phyloP scores from a whole-genome alignment of 2,329 filamentous ascomycete genomes.

The Aspergillus sp. region DNA sequence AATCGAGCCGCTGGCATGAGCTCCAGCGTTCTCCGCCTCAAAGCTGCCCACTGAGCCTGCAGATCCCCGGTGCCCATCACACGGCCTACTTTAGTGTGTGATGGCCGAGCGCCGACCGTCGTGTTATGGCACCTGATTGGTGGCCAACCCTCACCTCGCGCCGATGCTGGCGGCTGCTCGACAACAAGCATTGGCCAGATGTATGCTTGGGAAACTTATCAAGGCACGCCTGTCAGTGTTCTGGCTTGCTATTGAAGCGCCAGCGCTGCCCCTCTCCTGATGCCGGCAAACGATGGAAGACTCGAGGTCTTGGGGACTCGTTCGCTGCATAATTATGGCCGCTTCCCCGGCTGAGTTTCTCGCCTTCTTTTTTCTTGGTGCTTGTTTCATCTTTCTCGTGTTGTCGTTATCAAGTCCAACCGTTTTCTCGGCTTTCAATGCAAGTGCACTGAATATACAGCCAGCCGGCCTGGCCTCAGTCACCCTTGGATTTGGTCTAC shows the following conservation, averaged over 20 bases:
- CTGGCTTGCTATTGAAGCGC: slow-evolving; percentile 24
- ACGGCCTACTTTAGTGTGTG: slow-evolving; percentile 38
- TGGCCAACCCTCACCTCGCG: slow-evolving; percentile 25
- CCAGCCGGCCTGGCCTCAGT: slow-evolving; percentile 45
- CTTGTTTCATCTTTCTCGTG: slow-evolving; percentile 18
- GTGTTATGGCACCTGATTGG: slow-evolving; percentile 34
- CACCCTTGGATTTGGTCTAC: slow-evolving; percentile 8
- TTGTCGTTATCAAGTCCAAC: slow-evolving; percentile 1
- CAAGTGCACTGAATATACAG: slow-evolving; percentile 36
- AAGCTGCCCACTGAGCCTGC: slow-evolving; percentile 24
- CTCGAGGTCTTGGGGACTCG: slow-evolving; percentile 14
- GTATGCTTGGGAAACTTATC: slow-evolving; percentile 36
- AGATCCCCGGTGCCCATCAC: slow-evolving; percentile 38
- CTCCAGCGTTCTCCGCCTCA: neutral
- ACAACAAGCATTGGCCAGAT: slow-evolving; percentile 41
- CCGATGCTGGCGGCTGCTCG: slow-evolving; percentile 40
- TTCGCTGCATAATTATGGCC: slow-evolving; percentile 36
- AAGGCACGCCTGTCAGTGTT: slow-evolving; percentile 23
- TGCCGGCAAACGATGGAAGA: slow-evolving; percentile 27
- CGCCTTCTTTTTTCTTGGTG: slow-evolving; percentile 19
- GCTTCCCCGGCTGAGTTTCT: slow-evolving; percentile 29
- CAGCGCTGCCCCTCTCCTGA: slow-evolving; percentile 37
- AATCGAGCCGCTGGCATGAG: neutral
- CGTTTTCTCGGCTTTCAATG: slow-evolving; percentile 27
- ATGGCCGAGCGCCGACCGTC: slow-evolving; percentile 31